A percentile compares a stretch with the other conserved stretches of the same genome.
Conservation (phyloP, 1,139 yeast genomes). For the Arxiozyma telluris region DNA sequence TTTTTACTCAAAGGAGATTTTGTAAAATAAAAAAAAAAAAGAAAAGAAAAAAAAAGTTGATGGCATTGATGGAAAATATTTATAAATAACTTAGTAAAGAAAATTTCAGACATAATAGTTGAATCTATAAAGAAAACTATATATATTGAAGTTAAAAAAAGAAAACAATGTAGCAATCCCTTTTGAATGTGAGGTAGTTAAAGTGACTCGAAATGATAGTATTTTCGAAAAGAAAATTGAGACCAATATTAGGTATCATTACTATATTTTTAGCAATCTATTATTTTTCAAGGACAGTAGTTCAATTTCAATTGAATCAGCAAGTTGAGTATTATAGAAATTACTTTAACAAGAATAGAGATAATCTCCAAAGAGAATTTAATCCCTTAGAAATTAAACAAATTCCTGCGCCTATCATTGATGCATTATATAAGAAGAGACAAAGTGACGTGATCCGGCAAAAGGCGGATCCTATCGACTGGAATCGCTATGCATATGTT, state of each 20-base stretch:
- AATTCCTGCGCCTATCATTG: slow-evolving; percentile 25
- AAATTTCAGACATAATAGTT: neutral
- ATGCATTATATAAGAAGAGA: slow-evolving; percentile 16
- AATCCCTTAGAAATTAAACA: slow-evolving; percentile 30
- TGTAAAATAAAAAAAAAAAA: too few relatives aligned
- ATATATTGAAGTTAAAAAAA: too few relatives aligned
- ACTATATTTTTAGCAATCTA: slow-evolving; percentile 9
- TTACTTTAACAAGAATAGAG: slow-evolving; percentile 23
- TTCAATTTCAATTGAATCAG: slow-evolving; percentile 25
- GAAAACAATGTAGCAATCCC: neutral
- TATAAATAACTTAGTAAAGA: neutral
- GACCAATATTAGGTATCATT: slow-evolving; percentile 9
- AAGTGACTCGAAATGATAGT: slow-evolving; percentile 11
- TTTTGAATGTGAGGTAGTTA: neutral
- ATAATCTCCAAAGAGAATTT: slow-evolving; percentile 17
- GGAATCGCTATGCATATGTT: slow-evolving; percentile 38
- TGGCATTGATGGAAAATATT: neutral
- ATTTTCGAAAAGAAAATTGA: slow-evolving; percentile 19
- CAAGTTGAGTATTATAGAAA: slow-evolving; percentile 25
- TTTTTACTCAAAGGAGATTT: too few relatives aligned
- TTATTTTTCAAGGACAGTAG: slow-evolving; percentile 14
- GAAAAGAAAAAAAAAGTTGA: too few relatives aligned
- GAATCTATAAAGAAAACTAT: slow-evolving; percentile 43
- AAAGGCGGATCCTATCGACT: slow-evolving; percentile 22
- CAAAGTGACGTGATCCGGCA: slow-evolving; percentile 8